Evolutionary conservation across 208 protist genomes (phyloP).

Genomic region (Phytomonas sp.): DNA sequence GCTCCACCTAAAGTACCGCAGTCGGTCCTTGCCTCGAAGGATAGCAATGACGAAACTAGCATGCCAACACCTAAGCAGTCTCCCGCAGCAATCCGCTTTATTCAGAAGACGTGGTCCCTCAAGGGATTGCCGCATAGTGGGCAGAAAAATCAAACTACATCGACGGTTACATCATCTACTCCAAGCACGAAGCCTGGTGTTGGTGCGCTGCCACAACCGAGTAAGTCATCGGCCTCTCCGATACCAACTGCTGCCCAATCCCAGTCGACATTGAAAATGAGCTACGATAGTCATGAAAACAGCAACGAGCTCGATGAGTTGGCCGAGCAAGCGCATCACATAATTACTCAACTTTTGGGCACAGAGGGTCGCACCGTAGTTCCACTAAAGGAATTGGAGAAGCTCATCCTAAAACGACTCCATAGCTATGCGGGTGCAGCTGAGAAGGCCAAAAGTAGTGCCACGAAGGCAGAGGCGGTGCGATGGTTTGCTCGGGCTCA

Average conservation of each 20-base stretch:
- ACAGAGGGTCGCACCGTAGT: slow-evolving; percentile 16
- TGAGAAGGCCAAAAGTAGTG: slow-evolving; percentile 33
- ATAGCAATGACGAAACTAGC: neutral
- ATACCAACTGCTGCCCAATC: neutral
- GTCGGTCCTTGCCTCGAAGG: neutral
- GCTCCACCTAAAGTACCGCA: neutral
- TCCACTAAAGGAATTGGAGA: slow-evolving; percentile 50
- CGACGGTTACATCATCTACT: neutral
- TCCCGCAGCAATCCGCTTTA: neutral
- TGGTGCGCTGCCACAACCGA: neutral
- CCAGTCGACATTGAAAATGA: neutral
- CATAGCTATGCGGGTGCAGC: slow-evolving; percentile 46
- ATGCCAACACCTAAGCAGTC: neutral
- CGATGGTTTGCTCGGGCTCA: slow-evolving; percentile 59
- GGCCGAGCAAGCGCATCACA: slow-evolving; percentile 10
- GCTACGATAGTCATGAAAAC: neutral
- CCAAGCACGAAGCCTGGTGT: neutral
- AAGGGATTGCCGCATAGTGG: neutral
- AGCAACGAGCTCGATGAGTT: slow-evolving; percentile 5
- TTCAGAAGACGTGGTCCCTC: neutral
- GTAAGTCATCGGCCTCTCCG: neutral
- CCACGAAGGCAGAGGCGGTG: slow-evolving; percentile 44
- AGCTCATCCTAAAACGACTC: slow-evolving; percentile 57
- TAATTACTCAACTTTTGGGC: slow-evolving; percentile 15
- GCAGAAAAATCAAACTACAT: neutral